Evolutionary conservation across 306 rosid species (phyloP).

Genomic region (Albizia julibrissin): DNA sequence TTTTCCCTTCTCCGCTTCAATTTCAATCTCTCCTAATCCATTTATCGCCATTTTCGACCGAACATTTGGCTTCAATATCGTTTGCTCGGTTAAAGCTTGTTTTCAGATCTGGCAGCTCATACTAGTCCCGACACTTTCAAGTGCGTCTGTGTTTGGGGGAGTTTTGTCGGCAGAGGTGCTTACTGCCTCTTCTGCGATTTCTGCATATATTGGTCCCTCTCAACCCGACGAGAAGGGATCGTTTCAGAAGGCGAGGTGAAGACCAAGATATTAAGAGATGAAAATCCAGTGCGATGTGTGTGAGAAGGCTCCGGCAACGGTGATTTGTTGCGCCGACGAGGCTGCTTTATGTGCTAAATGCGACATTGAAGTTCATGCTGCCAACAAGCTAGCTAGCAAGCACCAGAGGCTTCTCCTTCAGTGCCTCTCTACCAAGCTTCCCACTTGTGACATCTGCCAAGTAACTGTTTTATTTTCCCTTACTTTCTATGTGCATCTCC

Average conservation of each 20-base stretch:
- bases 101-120: not conserved
- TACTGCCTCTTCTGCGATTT: not conserved
- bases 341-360: constrained; percentile 94
- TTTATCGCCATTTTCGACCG: not conserved
- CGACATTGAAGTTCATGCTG: constrained; percentile 95
- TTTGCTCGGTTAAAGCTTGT: not conserved
- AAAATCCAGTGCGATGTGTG: constrained; percentile 98
- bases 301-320: constrained; percentile 90
- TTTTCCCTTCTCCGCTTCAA: not conserved
- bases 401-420: constrained; percentile 95
- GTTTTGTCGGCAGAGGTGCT: not conserved
- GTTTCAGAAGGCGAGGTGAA: not conserved
- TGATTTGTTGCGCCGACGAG: constrained; percentile 97
- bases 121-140: not conserved
- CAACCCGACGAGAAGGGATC: not conserved
- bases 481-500: constrained; percentile 3
- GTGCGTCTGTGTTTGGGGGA: not conserved
- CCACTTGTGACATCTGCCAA: constrained; percentile 93
- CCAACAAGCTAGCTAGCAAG: constrained; percentile 96
- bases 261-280: constrained; percentile 43
- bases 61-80: not conserved
- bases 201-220: constrained; percentile 5
- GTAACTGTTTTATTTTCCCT: constrained; percentile 38
- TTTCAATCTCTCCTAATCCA: not conserved
- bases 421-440: constrained; percentile 78